These are phyloP conservation scores for Exophiala aquamarina DNA, from an alignment of 2,329 filamentous ascomycete species.

Conservation along the genomic window DNA sequence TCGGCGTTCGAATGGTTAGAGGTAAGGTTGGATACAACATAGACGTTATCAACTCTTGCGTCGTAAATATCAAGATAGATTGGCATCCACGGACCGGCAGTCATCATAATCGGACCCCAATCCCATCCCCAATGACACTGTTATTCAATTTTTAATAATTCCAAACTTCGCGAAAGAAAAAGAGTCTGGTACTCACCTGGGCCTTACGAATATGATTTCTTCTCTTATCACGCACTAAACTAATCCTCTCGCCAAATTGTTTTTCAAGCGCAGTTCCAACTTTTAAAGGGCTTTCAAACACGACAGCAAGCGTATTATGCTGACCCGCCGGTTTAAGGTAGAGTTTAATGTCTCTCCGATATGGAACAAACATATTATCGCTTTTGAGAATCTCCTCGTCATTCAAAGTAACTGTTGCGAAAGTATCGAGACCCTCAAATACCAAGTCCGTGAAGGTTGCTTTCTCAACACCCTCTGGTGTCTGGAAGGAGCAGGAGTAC, in stretches of 20 bases:
- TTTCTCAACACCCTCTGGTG: slow-evolving; percentile 33
- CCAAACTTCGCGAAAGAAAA: too few species aligned
- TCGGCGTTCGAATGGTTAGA: neutral
- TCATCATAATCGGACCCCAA: slow-evolving; percentile 65
- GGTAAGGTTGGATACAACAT: neutral
- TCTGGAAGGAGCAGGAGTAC: slow-evolving; percentile 63
- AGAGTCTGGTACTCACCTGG: too few species aligned
- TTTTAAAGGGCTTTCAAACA: too few species aligned
- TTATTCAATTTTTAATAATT: neutral
- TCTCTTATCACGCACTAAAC: too few species aligned
- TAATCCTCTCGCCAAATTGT: too few species aligned
- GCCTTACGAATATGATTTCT: too few species aligned
- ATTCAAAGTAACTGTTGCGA: slow-evolving; percentile 70
- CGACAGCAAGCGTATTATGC: slow-evolving; percentile 45
- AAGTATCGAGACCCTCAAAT: slow-evolving; percentile 79
- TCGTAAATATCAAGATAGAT: slow-evolving; percentile 59
- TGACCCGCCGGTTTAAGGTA: neutral
- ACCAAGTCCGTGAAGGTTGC: slow-evolving; percentile 57
- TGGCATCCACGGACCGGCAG: slow-evolving; percentile 65
- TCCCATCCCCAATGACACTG: slow-evolving; percentile 65
- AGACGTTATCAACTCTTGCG: too few species aligned
- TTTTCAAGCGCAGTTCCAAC: too few species aligned
- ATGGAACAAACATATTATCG: slow-evolving; percentile 76
- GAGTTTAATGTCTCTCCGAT: slow-evolving; percentile 62
- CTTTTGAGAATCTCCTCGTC: slow-evolving; percentile 65